Evolutionary conservation across 169 alveolate genomes (phyloP).

Genomic region (Cryptosporidium sp.): DNA sequence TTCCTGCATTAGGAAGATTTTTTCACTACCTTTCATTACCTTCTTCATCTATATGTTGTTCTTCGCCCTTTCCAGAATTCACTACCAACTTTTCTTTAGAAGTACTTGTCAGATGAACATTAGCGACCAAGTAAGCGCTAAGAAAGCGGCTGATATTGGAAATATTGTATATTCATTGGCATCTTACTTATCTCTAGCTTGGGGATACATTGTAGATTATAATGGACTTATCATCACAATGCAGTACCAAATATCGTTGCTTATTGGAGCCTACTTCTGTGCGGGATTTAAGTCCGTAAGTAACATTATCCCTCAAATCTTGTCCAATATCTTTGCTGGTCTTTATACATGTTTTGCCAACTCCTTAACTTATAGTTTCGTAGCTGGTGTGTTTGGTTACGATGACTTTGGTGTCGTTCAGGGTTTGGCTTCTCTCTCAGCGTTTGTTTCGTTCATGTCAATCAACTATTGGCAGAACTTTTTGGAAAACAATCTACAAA

Average conservation of each 20-base stretch:
- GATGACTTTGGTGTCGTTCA: conserved; percentile 63
- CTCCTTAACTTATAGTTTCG: conserved; percentile 67
- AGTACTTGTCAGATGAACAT: conserved; percentile 53
- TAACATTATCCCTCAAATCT: conserved; percentile 63
- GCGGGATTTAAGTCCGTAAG: conserved; percentile 53
- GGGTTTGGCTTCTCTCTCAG: conserved; percentile 60
- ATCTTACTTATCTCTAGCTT: conserved; percentile 48
- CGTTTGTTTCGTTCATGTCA: conserved; percentile 38
- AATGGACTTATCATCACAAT: conserved; percentile 66
- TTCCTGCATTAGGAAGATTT: conserved; percentile 33
- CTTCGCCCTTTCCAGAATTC: conserved; percentile 56
- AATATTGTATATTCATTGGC: conserved; percentile 49
- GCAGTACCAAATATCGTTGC: conserved; percentile 36
- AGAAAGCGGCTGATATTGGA: conserved; percentile 55
- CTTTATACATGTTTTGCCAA: conserved; percentile 65
- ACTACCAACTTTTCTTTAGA: conserved; percentile 66
- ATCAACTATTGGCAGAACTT: conserved; percentile 49
- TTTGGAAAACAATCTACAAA: not conserved
- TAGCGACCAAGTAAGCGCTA: conserved; percentile 28
- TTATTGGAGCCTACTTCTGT: conserved; percentile 45
- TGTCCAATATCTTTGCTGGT: conserved; percentile 71
- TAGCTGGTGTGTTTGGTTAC: conserved; percentile 68
- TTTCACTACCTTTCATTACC: conserved; percentile 36
- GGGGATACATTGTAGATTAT: conserved; percentile 70
- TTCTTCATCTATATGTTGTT: conserved; percentile 58